phyloP scores from a whole-genome alignment of 768 basidiomycete genomes.

The Boletus reticulatus region DNA sequence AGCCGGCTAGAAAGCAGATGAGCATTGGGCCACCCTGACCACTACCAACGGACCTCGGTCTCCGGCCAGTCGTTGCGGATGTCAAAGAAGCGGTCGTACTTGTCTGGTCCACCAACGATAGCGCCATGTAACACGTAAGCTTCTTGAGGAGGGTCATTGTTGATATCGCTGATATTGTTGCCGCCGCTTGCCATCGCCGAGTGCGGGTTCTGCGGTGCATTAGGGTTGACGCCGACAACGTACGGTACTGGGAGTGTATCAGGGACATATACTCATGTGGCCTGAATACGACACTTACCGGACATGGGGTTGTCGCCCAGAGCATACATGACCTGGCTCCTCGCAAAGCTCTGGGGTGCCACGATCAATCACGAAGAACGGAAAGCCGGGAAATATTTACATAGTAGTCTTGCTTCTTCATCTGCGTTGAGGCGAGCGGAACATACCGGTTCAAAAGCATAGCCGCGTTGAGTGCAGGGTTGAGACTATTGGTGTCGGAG shows the following conservation, averaged over 20 bases:
- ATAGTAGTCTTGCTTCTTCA: constrained; percentile 58
- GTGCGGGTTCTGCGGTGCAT: constrained; percentile 88
- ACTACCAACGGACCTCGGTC: constrained; percentile 57
- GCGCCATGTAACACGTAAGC: constrained; percentile 84
- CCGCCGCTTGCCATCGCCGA: constrained; percentile 89
- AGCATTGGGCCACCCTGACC: constrained; percentile 4
- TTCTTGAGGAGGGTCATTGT: constrained; percentile 69
- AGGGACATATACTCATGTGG: neutral
- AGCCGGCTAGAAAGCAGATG: constrained; percentile 48
- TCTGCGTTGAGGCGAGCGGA: constrained; percentile 60
- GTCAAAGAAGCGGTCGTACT: constrained; percentile 74
- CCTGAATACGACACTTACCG: constrained; percentile 39
- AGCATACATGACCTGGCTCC: constrained; percentile 75
- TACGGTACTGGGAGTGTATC: constrained; percentile 40
- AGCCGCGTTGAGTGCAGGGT: constrained; percentile 84
- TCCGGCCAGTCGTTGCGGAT: constrained; percentile 89
- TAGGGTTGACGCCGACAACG: constrained; percentile 85
- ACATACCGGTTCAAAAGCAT: constrained; percentile 81
- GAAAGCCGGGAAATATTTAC: constrained; percentile 36
- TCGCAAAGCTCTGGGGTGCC: constrained; percentile 59
- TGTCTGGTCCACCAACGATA: constrained; percentile 84
- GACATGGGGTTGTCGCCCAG: constrained; percentile 91
- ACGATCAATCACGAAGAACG: constrained; percentile 2
- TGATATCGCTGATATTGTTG: constrained; percentile 60
- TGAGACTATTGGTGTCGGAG: constrained; percentile 75